Percentiles rank a stretch among this genome's conserved stretches.
Conservation (phyloP, 78 protist genomes). For the Pigoraptor vietnamica region DNA sequence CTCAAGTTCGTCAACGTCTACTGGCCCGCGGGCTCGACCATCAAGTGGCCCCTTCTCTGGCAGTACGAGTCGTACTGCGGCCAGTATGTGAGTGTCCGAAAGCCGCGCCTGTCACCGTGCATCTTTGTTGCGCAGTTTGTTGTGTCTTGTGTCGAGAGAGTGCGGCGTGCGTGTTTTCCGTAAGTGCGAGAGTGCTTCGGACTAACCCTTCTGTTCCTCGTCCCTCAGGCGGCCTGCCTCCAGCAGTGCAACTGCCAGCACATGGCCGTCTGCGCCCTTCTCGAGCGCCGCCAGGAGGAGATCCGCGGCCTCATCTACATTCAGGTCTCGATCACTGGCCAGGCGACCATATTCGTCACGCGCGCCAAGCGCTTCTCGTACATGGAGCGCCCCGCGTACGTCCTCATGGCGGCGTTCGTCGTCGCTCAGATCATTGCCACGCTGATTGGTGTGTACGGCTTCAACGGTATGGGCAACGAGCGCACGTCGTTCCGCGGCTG, state of each 20-base stretch:
- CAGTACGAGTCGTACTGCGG: no score
- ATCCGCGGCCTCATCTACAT: conserved; percentile 62
- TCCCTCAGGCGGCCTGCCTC: not conserved
- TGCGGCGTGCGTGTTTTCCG: no score
- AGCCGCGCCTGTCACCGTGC: no score
- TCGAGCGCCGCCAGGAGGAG: not conserved
- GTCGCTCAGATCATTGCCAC: conserved; percentile 58
- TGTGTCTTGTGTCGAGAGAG: no score
- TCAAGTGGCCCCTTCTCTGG: no score
- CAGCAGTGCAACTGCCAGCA: not conserved
- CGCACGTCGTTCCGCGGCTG: conserved; percentile 47
- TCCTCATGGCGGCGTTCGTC: conserved; percentile 54
- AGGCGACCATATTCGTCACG: conserved; percentile 63
- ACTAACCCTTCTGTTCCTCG: not conserved
- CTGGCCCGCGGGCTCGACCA: no score
- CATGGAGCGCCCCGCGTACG: conserved; percentile 58
- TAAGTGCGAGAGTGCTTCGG: no score
- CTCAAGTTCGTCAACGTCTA: no score
- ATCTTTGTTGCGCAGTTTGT: no score
- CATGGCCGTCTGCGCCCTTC: not conserved
- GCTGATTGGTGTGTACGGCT: conserved; percentile 62
- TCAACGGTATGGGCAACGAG: conserved; percentile 28
- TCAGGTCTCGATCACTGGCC: conserved; percentile 65
- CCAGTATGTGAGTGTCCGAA: no score
- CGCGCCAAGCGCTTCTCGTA: conserved; percentile 56